Evolutionary conservation across 371 early-diverging fungal species (phyloP), one percentile per base, ranked within the genome.

Genomic region (Haplosporangium sp.): DNA sequence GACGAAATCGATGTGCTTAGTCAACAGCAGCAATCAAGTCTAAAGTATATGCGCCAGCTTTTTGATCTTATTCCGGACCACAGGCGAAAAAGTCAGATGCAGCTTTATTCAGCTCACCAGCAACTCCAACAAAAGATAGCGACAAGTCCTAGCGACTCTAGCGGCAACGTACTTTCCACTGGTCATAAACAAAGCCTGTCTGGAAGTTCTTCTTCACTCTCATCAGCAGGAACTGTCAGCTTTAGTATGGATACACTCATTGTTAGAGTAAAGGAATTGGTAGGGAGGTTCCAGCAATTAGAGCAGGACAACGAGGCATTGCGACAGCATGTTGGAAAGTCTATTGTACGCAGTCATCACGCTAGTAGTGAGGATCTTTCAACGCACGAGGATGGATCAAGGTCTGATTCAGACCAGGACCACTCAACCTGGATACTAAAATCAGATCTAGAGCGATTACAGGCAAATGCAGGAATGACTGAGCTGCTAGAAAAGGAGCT

Each of bases 211-310:
- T 52, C 59, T 11, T 72, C 78, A 15, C 45, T 59, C 0, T 20
- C 64, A 3, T 39, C 74, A 0, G 20, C 50, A 8, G 58, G 68
- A 0, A 45, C 63, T 1, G 48, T 72, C 2, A 76, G 82, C 8
- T 81, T 81, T 45, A 81, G 69, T 48, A 81, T 81, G 76, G 75
- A 75, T 17, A 62, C 72, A 0, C 69, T 81, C 11, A 65, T 81
- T 2, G 47, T 8, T 5, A 72, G 76, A 4, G 70, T 81, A 38
- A 81, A 69, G 65, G 82, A 81, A 5, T 15, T 81, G 47, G 69
- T 75, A 8, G 39, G 27, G 2, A 55, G 59, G 9, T 71, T 55
- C 35, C 52, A 72, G 19, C 82, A 72, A 38, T 47, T 69, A 17
- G 76, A 81, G 7, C 68, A 60, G 52, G 75, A 72, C 34, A 72